Evolutionary conservation across 2,329 filamentous ascomycete species (phyloP).

Genomic region (Sporothrix globosa): DNA sequence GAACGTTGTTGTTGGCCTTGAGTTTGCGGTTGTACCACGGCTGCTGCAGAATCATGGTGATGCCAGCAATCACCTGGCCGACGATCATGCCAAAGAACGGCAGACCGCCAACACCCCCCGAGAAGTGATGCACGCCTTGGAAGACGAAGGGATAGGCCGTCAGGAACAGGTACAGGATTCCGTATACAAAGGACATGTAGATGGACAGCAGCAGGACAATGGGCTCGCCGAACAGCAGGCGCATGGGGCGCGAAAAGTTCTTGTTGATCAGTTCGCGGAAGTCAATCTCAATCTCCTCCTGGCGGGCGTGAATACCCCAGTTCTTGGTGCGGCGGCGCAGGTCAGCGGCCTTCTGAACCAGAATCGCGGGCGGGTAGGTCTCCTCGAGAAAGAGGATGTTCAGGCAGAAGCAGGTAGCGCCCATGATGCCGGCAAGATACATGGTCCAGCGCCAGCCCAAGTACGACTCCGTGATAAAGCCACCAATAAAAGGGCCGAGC

Average conservation of each 20-base stretch:
- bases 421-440: slow-evolving; percentile 66
- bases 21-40: slow-evolving; percentile 71
- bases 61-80: slow-evolving; percentile 70
- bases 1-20: slow-evolving; percentile 66
- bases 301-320: slow-evolving; percentile 72
- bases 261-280: slow-evolving; percentile 65
- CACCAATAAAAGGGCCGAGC: slow-evolving; percentile 69
- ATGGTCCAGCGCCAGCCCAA: slow-evolving; percentile 76
- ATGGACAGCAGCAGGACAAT: slow-evolving; percentile 69
- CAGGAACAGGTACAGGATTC: slow-evolving; percentile 80
- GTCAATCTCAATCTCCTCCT: slow-evolving; percentile 71
- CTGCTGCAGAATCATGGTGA: slow-evolving; percentile 64
- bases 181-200: slow-evolving; percentile 77
- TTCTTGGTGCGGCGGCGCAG: slow-evolving; percentile 66
- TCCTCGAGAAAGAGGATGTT: slow-evolving; percentile 67
- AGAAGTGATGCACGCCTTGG: slow-evolving; percentile 70
- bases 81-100: slow-evolving; percentile 84
- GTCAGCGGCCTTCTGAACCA: slow-evolving; percentile 63
- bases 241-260: slow-evolving; percentile 68
- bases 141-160: slow-evolving; percentile 86
- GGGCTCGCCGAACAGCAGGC: slow-evolving; percentile 68
- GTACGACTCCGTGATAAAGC: slow-evolving; percentile 64
- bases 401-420: slow-evolving; percentile 61
- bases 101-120: slow-evolving; percentile 69
- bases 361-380: slow-evolving; percentile 70